A percentile compares a stretch with the other conserved stretches of the same genome.
These are phyloP conservation scores for Fusarium piperis DNA, from an alignment of 2,329 filamentous ascomycete genomes.

Conservation along the genomic window DNA sequence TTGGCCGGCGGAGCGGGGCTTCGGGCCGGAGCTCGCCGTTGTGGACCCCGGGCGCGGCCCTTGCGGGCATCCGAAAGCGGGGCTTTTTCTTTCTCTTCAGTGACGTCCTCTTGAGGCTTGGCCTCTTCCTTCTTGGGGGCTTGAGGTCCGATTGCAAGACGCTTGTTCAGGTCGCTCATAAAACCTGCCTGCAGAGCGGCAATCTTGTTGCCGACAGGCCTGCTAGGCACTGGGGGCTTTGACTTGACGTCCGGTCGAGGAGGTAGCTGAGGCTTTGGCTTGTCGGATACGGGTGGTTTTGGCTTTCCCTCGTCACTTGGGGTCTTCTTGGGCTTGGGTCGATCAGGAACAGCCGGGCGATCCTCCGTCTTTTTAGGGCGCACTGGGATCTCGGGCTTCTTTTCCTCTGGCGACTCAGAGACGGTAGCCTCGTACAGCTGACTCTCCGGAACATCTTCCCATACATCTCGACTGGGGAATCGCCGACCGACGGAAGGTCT, in stretches of 20 bases:
- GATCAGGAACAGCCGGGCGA: constrained; percentile 60
- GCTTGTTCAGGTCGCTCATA: constrained; percentile 91
- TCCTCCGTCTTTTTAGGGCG: constrained; percentile 54
- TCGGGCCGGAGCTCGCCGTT: constrained; percentile 74
- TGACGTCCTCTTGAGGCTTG: constrained; percentile 62
- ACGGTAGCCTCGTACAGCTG: constrained; percentile 82
- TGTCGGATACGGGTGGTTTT: constrained; percentile 59
- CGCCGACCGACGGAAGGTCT: constrained; percentile 71
- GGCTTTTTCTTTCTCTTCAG: constrained; percentile 72
- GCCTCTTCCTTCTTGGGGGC: constrained; percentile 79
- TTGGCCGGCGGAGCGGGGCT: constrained; percentile 52
- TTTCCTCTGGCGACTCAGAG: constrained; percentile 43
- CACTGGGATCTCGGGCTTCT: constrained; percentile 44
- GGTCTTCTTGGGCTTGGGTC: constrained; percentile 62
- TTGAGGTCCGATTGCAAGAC: constrained; percentile 83
- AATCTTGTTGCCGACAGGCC: constrained; percentile 86
- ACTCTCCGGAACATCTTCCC: constrained; percentile 93
- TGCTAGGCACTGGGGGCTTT: constrained; percentile 83
- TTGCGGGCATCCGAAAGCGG: constrained; percentile 92
- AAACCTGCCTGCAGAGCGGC: constrained; percentile 91
- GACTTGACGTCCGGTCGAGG: constrained; percentile 69
- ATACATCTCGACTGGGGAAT: constrained; percentile 92
- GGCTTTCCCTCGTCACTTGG: constrained; percentile 51
- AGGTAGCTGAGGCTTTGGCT: constrained; percentile 70
- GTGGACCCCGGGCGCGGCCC: constrained; percentile 86